These are phyloP conservation scores for Tetrahymena elliotti DNA, from an alignment of 73 alveolate species.

Conservation along the genomic window DNA sequence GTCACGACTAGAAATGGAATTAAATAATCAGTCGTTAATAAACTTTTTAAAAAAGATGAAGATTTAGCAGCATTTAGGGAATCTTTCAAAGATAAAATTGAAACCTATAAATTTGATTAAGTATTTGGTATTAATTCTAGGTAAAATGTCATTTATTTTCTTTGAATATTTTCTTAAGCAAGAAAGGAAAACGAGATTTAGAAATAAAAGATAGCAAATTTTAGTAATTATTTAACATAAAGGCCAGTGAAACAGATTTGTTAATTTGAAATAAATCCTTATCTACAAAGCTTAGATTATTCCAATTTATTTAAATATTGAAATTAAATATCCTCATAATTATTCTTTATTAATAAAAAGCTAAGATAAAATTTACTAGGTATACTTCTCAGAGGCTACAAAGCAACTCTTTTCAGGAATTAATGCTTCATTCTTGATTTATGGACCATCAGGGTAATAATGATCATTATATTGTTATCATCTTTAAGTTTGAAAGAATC, in stretches of 20 bases:
- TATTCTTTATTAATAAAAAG: background rate
- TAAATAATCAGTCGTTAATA: background rate
- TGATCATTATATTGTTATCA: background rate
- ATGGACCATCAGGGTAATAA: background rate
- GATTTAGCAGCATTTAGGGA: background rate
- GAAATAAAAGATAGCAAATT: background rate
- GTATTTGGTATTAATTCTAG: background rate
- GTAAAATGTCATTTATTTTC: background rate
- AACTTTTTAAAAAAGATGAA: background rate
- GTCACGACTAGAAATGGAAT: background rate
- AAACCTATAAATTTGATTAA: background rate
- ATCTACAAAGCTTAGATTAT: background rate
- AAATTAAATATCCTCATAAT: no score
- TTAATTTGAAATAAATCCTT: background rate
- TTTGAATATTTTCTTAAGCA: background rate
- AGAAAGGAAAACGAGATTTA: background rate
- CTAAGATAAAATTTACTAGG: background rate
- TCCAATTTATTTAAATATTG: no score
- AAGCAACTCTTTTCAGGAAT: background rate
- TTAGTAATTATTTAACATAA: background rate
- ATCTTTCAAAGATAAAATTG: background rate
- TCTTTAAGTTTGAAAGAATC: no score
- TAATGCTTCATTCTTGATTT: background rate
- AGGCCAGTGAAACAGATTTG: background rate
- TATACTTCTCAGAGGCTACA: background rate